These are phyloP conservation scores for Serendipita sp. DNA, from an alignment of 768 basidiomycete species.

Conservation along the genomic window DNA sequence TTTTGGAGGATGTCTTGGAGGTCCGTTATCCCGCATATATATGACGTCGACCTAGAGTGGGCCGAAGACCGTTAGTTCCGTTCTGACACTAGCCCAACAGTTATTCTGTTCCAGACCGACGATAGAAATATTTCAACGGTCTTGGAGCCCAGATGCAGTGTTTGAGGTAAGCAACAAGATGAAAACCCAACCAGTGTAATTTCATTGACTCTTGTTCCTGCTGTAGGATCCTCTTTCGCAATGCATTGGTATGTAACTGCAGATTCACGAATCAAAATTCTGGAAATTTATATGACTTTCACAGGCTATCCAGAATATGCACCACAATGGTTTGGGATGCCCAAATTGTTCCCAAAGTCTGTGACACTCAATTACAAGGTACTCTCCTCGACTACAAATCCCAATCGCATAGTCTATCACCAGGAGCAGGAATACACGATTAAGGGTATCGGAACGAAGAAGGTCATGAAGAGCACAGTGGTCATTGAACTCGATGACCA, in stretches of 20 bases:
- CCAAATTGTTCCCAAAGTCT: conserved; percentile 37
- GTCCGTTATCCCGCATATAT: conserved; percentile 2
- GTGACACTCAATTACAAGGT: conserved; percentile 35
- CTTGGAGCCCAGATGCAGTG: conserved; percentile 13
- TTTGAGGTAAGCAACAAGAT: conserved; percentile 12
- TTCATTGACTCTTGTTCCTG: background rate
- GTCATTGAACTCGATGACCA: conserved; percentile 49
- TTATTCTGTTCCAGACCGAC: conserved; percentile 14
- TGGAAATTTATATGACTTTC: conserved; percentile 25
- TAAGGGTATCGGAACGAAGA: conserved; percentile 35
- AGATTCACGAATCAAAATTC: conserved; percentile 17
- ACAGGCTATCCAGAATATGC: background rate
- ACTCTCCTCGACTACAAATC: conserved; percentile 40
- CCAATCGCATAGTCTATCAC: conserved; percentile 43
- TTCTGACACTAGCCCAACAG: background rate
- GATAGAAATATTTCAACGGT: conserved; percentile 13
- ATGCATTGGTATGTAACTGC: conserved; percentile 27
- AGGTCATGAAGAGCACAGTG: conserved; percentile 46
- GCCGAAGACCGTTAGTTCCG: too few relatives aligned
- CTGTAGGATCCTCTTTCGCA: conserved; percentile 33
- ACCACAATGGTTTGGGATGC: conserved; percentile 35
- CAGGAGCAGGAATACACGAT: conserved; percentile 47
- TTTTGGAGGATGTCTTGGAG: conserved; percentile 13
- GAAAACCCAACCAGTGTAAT: background rate
- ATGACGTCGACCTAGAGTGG: background rate